Conservation (phyloP, 1,284 basidiomycete genomes). For the Naganishia albida region DNA sequence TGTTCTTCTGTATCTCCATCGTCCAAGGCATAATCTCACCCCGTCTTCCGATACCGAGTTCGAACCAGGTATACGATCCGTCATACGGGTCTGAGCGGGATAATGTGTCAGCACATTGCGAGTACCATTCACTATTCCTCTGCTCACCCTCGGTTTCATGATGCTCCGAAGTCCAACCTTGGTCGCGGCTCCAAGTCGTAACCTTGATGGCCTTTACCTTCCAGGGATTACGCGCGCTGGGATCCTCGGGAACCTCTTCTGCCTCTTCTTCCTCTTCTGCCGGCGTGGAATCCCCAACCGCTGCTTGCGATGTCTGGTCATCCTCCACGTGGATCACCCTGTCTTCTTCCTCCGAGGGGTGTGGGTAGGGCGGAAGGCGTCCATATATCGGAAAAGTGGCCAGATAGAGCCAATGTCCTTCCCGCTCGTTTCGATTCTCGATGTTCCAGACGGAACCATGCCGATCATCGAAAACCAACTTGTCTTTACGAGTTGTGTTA, state of each 20-base stretch:
- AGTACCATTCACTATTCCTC: neutral
- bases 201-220: constrained; percentile 28
- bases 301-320: neutral
- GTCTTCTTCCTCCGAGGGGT: neutral
- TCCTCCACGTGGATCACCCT: neutral
- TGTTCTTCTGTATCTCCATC: constrained; percentile 29
- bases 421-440: neutral
- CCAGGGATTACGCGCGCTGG: constrained; percentile 27
- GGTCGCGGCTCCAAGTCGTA: constrained; percentile 18
- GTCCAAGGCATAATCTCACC: neutral
- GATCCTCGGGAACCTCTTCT: constrained; percentile 13
- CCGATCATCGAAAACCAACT: constrained; percentile 11
- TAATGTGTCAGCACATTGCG: neutral
- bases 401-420: constrained; percentile 28
- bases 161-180: constrained; percentile 32
- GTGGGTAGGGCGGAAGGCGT: neutral
- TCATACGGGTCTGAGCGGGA: constrained; percentile 18
- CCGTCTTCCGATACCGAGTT: constrained; percentile 20
- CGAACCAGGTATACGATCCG: constrained; percentile 34
- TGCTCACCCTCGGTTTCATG: constrained; percentile 19
- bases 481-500: neutral
- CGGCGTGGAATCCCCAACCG: neutral
- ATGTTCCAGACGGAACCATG: constrained; percentile 20
- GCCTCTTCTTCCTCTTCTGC: neutral
- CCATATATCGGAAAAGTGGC: constrained; percentile 13